Conservation (phyloP, 768 basidiomycete species). For the Gloeophyllum trabeum region DNA sequence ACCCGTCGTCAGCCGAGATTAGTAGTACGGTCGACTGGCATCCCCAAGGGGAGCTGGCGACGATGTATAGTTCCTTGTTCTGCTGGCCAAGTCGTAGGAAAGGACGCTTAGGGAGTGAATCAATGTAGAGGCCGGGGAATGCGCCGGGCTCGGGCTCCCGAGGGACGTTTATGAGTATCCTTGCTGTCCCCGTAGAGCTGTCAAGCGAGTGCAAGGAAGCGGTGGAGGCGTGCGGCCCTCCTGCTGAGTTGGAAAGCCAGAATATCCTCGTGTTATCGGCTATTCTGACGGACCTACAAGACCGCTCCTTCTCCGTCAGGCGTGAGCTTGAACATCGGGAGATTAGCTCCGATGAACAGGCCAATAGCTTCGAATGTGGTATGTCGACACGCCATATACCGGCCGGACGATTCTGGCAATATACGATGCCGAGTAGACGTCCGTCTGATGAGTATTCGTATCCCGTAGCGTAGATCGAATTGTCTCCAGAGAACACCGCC, state of each 20-base stretch:
- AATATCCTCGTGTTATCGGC: conserved; percentile 21
- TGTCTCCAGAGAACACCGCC: conserved; percentile 32
- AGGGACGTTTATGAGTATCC: conserved; percentile 29
- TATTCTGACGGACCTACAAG: too few relatives aligned
- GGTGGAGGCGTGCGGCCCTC: conserved; percentile 51
- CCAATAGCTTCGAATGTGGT: too few relatives aligned
- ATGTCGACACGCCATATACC: conserved; percentile 42
- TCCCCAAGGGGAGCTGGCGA: conserved; percentile 42
- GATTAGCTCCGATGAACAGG: too few relatives aligned
- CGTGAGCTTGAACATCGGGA: too few relatives aligned
- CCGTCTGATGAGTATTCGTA: conserved; percentile 49
- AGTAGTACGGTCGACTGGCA: conserved; percentile 39
- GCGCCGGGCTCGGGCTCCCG: conserved; percentile 23
- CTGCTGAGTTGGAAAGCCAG: conserved; percentile 43
- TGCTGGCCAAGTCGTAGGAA: conserved; percentile 19
- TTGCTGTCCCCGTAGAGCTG: conserved; percentile 12
- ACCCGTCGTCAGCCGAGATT: conserved; percentile 29
- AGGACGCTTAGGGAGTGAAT: conserved; percentile 30
- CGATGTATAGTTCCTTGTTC: conserved; percentile 17
- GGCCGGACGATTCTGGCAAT: conserved; percentile 48
- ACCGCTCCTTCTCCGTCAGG: too few relatives aligned
- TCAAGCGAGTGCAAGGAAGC: conserved; percentile 35
- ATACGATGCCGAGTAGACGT: conserved; percentile 44
- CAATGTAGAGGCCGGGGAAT: conserved; percentile 58
- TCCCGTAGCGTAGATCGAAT: conserved; percentile 43